Conservation (phyloP, 768 basidiomycete species). For the Pholiota microspora region DNA sequence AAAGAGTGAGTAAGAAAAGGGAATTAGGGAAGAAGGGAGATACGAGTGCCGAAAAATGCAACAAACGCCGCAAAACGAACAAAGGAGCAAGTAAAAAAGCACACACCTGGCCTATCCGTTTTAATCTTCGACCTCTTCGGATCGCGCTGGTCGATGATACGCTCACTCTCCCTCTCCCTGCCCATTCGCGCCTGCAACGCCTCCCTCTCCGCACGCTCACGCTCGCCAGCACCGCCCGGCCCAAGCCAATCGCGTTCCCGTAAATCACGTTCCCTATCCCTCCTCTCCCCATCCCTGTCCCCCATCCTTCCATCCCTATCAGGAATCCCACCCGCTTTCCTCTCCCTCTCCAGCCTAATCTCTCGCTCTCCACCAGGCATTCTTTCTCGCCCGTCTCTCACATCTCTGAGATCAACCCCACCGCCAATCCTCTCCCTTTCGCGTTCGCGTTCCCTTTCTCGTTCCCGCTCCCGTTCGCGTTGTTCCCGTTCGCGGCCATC, state of each 20-base stretch:
- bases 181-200: conserved; percentile 5
- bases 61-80: no score
- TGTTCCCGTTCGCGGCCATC: conserved; percentile 20
- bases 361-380: conserved; percentile 34
- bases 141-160: conserved; percentile 47
- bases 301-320: conserved; percentile 24
- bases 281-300: conserved; percentile 24
- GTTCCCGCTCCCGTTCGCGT: conserved; percentile 19
- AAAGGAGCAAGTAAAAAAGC: not conserved
- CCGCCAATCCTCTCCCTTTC: conserved; percentile 14
- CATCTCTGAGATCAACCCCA: conserved; percentile 10
- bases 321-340: conserved; percentile 16
- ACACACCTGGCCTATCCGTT: conserved; percentile 31
- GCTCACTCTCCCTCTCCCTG: conserved; percentile 31
- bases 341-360: conserved; percentile 20
- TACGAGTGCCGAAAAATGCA: no score
- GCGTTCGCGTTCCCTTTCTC: conserved; percentile 21
- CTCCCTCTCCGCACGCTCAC: conserved; percentile 24
- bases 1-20: no score
- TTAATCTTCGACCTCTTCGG: conserved; percentile 59
- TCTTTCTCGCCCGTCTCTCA: conserved; percentile 20
- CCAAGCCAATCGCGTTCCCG: not conserved
- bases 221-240: conserved; percentile 35
- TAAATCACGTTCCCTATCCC: conserved; percentile 16
- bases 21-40: no score